Conservation (phyloP, 2,329 filamentous ascomycete genomes). For the Hypoxylon sp. region DNA sequence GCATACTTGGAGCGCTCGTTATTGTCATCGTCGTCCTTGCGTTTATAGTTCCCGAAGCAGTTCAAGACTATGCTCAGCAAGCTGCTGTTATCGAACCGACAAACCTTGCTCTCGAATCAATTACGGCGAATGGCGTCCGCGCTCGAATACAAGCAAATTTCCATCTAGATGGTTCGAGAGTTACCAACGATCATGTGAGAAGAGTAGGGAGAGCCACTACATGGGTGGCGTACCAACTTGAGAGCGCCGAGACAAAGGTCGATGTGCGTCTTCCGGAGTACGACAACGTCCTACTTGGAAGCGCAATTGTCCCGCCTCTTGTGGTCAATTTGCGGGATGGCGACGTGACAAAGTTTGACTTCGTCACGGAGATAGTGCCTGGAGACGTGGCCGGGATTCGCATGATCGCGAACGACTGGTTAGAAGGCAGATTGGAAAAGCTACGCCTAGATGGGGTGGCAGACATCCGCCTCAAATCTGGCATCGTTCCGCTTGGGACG, state of each 20-base stretch:
- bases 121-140: slow-evolving; percentile 82
- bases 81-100: slow-evolving; percentile 86
- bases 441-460: slow-evolving; percentile 81
- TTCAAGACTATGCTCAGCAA: slow-evolving; percentile 88
- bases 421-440: slow-evolving; percentile 80
- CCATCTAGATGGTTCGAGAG: slow-evolving; percentile 80
- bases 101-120: slow-evolving; percentile 85
- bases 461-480: slow-evolving; percentile 80
- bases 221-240: slow-evolving; percentile 82
- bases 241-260: slow-evolving; percentile 79
- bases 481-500: slow-evolving; percentile 81
- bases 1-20: slow-evolving; percentile 71
- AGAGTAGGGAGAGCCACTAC: slow-evolving; percentile 83
- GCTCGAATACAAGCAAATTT: slow-evolving; percentile 87
- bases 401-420: slow-evolving; percentile 86
- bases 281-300: slow-evolving; percentile 80
- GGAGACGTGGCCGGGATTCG: slow-evolving; percentile 83
- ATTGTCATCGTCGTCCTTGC: slow-evolving; percentile 80
- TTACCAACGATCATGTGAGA: slow-evolving; percentile 77
- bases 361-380: slow-evolving; percentile 80
- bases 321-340: slow-evolving; percentile 83
- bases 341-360: slow-evolving; percentile 80
- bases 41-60: slow-evolving; percentile 83
- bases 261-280: slow-evolving; percentile 87
- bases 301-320: slow-evolving; percentile 80